These are phyloP conservation scores for Yamadazyma paraphyllophila DNA, from an alignment of 805 yeast species.

Conservation along the genomic window DNA sequence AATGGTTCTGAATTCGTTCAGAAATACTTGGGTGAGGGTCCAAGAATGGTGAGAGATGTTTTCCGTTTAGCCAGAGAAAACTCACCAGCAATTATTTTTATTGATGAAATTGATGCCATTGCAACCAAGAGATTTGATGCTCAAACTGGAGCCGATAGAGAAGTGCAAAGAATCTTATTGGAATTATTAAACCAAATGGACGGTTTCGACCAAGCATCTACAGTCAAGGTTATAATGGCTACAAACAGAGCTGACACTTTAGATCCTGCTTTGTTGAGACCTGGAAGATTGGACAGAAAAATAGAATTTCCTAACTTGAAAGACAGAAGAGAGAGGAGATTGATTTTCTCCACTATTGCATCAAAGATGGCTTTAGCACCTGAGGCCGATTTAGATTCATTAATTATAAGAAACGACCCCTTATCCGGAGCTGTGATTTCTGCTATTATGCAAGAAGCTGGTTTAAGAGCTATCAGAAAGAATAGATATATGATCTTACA, in stretches of 20 bases:
- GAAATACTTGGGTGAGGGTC: conserved; percentile 98
- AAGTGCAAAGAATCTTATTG: conserved; percentile 94
- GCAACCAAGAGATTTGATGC: conserved; percentile 99
- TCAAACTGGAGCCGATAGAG: conserved; percentile 99
- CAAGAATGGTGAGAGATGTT: conserved; percentile 98
- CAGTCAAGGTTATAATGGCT: conserved; percentile 98
- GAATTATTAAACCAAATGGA: conserved; percentile 98
- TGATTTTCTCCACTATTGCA: conserved; percentile 93
- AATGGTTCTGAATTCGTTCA: conserved; percentile 98
- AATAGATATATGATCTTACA: conserved; percentile 96
- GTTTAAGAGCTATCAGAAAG: conserved; percentile 96
- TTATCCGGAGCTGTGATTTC: conserved; percentile 97
- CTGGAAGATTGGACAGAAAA: conserved; percentile 97
- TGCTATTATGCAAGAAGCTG: conserved; percentile 99
- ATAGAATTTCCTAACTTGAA: conserved; percentile 95
- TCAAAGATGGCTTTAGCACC: conserved; percentile 98
- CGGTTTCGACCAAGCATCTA: conserved; percentile 94
- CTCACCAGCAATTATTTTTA: conserved; percentile 94
- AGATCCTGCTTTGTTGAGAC: conserved; percentile 97
- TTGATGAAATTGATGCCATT: conserved; percentile 98
- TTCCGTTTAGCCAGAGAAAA: conserved; percentile 96
- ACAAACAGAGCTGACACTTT: conserved; percentile 99
- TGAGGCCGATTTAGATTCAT: conserved; percentile 92
- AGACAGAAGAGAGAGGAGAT: conserved; percentile 96
- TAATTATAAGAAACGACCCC: conserved; percentile 94